Percentiles rank a stretch among this genome's conserved stretches.
Conservation (phyloP, 805 yeast genomes). For the Dipodascus albidus region DNA sequence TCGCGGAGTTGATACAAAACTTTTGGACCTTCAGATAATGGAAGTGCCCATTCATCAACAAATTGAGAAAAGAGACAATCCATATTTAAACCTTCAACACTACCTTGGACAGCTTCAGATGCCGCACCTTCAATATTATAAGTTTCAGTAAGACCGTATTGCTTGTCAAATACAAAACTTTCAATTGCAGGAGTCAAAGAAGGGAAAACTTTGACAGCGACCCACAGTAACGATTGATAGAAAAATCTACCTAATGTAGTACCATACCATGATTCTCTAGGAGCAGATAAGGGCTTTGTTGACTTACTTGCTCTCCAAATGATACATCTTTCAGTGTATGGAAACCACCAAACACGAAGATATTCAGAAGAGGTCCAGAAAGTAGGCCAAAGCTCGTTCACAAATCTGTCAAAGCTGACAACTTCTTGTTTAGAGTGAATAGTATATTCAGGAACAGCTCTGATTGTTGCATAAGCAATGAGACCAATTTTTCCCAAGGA, state of each 20-base stretch:
- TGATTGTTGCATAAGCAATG: constrained; percentile 71
- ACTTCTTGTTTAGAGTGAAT: constrained; percentile 74
- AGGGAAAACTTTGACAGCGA: constrained; percentile 64
- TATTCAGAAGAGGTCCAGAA: constrained; percentile 87
- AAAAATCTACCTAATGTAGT: constrained; percentile 65
- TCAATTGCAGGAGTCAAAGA: constrained; percentile 77
- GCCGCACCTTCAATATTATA: constrained; percentile 34
- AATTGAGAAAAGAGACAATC: constrained; percentile 91
- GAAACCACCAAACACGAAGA: constrained; percentile 96
- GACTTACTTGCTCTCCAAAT: constrained; percentile 86
- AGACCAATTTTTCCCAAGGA: constrained; percentile 90
- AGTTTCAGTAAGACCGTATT: constrained; percentile 68
- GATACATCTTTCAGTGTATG: constrained; percentile 75
- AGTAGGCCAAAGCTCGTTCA: constrained; percentile 52
- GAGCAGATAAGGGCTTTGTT: constrained; percentile 45
- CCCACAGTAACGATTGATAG: constrained; percentile 69
- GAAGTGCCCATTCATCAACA: constrained; percentile 97
- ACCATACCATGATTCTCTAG: constrained; percentile 78
- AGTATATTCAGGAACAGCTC: constrained; percentile 77
- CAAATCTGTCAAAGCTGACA: constrained; percentile 60
- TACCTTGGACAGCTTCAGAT: constrained; percentile 58
- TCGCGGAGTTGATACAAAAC: constrained; percentile 36
- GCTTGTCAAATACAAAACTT: constrained; percentile 71
- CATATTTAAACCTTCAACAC: constrained; percentile 86
- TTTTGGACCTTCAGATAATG: constrained; percentile 65